Conservation (phyloP, 2,329 filamentous ascomycete genomes). For the Immersiporthe knoxdaviesiana region DNA sequence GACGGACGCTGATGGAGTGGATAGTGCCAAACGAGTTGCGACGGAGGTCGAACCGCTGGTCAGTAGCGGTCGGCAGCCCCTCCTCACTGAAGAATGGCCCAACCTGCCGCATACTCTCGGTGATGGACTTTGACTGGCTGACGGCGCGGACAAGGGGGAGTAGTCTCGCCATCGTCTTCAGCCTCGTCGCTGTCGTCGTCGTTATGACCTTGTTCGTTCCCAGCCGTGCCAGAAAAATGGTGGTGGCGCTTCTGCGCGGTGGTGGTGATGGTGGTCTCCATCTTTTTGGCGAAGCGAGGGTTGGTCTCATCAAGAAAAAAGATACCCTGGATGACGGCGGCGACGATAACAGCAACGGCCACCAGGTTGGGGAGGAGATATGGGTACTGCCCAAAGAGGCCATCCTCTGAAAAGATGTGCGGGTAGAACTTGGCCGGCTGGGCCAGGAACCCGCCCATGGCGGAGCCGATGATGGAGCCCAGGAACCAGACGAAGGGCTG, state of each 20-base stretch:
- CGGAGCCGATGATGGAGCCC: constrained; percentile 27
- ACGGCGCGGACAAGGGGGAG: constrained; percentile 37
- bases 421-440: constrained; percentile 30
- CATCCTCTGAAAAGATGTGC: constrained; percentile 42
- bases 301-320: constrained; percentile 61
- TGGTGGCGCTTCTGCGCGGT: constrained; percentile 14
- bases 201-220: neutral
- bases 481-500: constrained; percentile 30
- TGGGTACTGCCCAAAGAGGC: constrained; percentile 63
- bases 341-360: constrained; percentile 64
- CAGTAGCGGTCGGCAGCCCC: constrained; percentile 39
- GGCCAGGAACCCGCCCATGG: constrained; percentile 29
- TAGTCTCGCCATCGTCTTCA: constrained; percentile 36
- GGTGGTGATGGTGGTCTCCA: constrained; percentile 9
- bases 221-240: constrained; percentile 32
- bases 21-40: constrained; percentile 47
- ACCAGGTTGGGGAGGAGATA: constrained; percentile 62
- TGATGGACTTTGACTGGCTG: constrained; percentile 33
- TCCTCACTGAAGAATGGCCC: constrained; percentile 41
- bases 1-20: constrained; percentile 43
- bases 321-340: constrained; percentile 67
- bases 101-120: constrained; percentile 32
- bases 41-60: constrained; percentile 42
- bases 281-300: constrained; percentile 31
- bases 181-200: constrained; percentile 31